Evolutionary conservation across 1,284 basidiomycete species (phyloP), one percentile per base, ranked within the genome.

Genomic region (Dichomitus squalens): DNA sequence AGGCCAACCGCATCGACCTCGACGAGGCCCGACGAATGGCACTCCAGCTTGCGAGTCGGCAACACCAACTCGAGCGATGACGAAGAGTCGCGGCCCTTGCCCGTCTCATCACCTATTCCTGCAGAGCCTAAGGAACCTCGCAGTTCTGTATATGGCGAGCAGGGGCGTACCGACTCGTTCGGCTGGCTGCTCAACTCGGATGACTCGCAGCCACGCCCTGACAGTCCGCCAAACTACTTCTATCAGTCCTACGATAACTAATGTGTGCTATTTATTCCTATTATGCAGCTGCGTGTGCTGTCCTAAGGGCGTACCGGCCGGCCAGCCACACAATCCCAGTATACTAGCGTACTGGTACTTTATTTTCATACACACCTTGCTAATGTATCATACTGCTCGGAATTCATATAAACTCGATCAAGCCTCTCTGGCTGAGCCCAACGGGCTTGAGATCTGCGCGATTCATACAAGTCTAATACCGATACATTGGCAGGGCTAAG

Each of bases 401-500:
- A 29, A 7, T 44, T 25, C 41, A 44, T 44, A 44, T 23, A 44
- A n/a, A 29, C n/a, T 29, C 29, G 5, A 25, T 25, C 25, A 23
- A 20, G 14, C 29, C 18, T 11, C 12, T 21, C n/a, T 16, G 12
- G 21, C 12, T 41, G 29, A 6, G 12, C 8, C 38, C 6, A 9
- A 4, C 9, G 18, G 11, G 18, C 21, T 7, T 5, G 20, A 4
- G 20, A 12, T 40, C 5, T 21, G 39, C 8, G 25, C 23, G 11
- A 23, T 14, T 29, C 41, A 21, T 1, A 33, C 20, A 43, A 34
- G 11, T 14, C 25, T 34, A 31, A 11, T 57, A 55, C 29, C 44
- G 53, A 61, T 61, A 57, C 53, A 61, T 27, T 49, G 11, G 27
- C 34, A 16, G 18, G 9, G n/a, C 23, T 2, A 20, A 18, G 11